phyloP scores from a whole-genome alignment of 352 stramenopile genomes.

The Phytophthora hybrid region DNA sequence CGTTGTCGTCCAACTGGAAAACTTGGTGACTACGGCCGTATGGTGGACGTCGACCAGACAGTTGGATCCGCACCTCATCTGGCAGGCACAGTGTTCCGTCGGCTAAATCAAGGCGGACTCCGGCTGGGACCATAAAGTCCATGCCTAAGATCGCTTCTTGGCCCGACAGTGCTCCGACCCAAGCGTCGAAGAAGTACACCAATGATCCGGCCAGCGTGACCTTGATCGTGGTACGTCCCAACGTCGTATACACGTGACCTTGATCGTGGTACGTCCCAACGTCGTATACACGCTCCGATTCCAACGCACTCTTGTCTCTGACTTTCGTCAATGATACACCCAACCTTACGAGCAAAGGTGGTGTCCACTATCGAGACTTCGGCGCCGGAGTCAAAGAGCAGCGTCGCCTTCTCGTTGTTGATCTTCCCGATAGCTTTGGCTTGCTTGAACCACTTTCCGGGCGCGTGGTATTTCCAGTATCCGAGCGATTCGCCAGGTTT shows the following conservation, averaged over 20 bases:
- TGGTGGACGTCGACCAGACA: slow-evolving; percentile 1
- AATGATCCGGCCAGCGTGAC: slow-evolving; percentile 16
- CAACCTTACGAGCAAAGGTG: slow-evolving; percentile 32
- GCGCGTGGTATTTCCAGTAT: slow-evolving; percentile 18
- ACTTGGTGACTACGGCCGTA: not conserved
- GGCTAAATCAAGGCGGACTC: slow-evolving; percentile 8
- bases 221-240: slow-evolving; percentile 24
- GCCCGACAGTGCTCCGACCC: slow-evolving; percentile 22
- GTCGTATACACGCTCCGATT: slow-evolving; percentile 1
- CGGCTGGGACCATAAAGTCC: slow-evolving; percentile 27
- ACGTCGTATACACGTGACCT: slow-evolving; percentile 31
- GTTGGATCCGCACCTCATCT: slow-evolving; percentile 19
- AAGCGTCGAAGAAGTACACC: slow-evolving; percentile 20
- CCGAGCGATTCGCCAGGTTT: slow-evolving; percentile 26
- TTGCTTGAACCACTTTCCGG: slow-evolving; percentile 33
- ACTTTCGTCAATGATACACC: slow-evolving; percentile 22
- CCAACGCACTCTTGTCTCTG: slow-evolving; percentile 18
- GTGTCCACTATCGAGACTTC: slow-evolving; percentile 32
- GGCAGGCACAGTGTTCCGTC: slow-evolving; percentile 1
- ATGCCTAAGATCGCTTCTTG: slow-evolving; percentile 24
- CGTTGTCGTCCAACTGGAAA: not conserved
- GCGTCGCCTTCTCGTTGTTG: slow-evolving; percentile 23
- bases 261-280: slow-evolving; percentile 15
- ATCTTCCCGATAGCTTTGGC: slow-evolving; percentile 25
- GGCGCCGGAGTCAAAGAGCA: slow-evolving; percentile 34